These are phyloP conservation scores for Tolypocladium tundrense DNA, from an alignment of 2,329 filamentous ascomycete species.

Conservation along the genomic window DNA sequence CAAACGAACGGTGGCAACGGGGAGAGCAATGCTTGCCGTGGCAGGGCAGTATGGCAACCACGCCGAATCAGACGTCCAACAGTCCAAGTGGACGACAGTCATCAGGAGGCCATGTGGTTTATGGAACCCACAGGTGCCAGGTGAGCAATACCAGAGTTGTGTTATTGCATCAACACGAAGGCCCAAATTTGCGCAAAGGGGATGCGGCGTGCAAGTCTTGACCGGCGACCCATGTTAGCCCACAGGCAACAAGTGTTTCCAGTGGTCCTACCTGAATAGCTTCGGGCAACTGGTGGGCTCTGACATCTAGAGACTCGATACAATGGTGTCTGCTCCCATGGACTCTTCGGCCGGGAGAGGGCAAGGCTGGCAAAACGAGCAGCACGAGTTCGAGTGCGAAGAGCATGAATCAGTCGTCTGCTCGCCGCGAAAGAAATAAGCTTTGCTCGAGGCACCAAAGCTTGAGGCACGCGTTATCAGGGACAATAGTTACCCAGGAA, in stretches of 20 bases:
- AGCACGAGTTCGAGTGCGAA: not conserved
- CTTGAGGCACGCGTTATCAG: not conserved
- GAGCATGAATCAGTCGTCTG: not conserved
- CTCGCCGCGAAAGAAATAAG: too few species aligned
- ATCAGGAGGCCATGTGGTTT: not conserved
- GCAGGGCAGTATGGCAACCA: too few species aligned
- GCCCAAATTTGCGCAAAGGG: not conserved
- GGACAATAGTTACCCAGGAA: not conserved
- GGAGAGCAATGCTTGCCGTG: not conserved
- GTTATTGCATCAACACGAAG: not conserved
- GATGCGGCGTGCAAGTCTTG: not conserved
- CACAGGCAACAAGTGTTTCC: not conserved
- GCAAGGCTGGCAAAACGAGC: too few species aligned
- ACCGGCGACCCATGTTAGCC: not conserved
- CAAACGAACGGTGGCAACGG: not conserved
- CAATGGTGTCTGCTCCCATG: not conserved
- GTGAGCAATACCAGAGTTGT: not conserved
- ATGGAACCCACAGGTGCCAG: not conserved
- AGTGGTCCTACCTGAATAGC: not conserved
- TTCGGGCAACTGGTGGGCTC: not conserved
- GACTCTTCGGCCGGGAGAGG: too few species aligned
- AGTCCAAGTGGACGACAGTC: not conserved
- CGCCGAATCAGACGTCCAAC: not conserved
- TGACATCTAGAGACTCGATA: not conserved
- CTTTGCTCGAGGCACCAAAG: not conserved